phyloP scores from a whole-genome alignment of 2,329 filamentous ascomycete genomes.

The Zymoseptoria crescenta region DNA sequence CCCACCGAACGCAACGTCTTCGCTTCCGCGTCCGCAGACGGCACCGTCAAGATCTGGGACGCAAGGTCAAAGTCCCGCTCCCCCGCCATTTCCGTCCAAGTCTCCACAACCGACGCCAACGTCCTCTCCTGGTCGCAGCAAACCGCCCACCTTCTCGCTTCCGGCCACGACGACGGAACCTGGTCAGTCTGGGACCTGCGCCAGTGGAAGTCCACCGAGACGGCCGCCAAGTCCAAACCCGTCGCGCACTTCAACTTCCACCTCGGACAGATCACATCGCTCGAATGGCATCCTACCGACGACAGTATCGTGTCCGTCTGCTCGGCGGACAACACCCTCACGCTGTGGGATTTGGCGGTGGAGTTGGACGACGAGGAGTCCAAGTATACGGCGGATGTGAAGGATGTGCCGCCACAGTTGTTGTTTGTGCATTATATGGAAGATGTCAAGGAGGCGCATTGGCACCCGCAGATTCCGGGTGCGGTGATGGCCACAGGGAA shows the following conservation, averaged over 20 bases:
- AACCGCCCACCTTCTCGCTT: slow-evolving; percentile 81
- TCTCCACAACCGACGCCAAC: slow-evolving; percentile 82
- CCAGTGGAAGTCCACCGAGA: slow-evolving; percentile 66
- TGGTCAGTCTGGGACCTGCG: slow-evolving; percentile 96
- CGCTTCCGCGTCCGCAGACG: slow-evolving; percentile 86
- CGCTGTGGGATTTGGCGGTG: slow-evolving; percentile 92
- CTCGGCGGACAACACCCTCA: slow-evolving; percentile 87
- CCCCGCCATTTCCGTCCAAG: slow-evolving; percentile 78
- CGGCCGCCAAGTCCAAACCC: slow-evolving; percentile 54
- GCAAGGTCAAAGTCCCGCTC: slow-evolving; percentile 81
- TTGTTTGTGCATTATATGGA: slow-evolving; percentile 96
- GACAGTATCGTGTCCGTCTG: slow-evolving; percentile 92
- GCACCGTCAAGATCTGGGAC: slow-evolving; percentile 94
- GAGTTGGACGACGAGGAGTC: slow-evolving; percentile 97
- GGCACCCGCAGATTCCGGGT: slow-evolving; percentile 93
- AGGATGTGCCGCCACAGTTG: slow-evolving; percentile 87
- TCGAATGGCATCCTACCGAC: slow-evolving; percentile 97
- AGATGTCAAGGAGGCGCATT: slow-evolving; percentile 90
- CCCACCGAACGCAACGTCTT: slow-evolving; percentile 90
- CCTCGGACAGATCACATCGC: slow-evolving; percentile 88
- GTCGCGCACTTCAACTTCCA: slow-evolving; percentile 95
- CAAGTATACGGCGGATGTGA: slow-evolving; percentile 74
- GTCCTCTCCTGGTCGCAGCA: slow-evolving; percentile 92
- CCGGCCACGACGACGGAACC: slow-evolving; percentile 84
- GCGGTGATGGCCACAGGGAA: slow-evolving; percentile 83